Evolutionary conservation across 106 monocot genomes (phyloP), one percentile per base, ranked within the genome.

Genomic region (Phalaenopsis aphrodite): DNA sequence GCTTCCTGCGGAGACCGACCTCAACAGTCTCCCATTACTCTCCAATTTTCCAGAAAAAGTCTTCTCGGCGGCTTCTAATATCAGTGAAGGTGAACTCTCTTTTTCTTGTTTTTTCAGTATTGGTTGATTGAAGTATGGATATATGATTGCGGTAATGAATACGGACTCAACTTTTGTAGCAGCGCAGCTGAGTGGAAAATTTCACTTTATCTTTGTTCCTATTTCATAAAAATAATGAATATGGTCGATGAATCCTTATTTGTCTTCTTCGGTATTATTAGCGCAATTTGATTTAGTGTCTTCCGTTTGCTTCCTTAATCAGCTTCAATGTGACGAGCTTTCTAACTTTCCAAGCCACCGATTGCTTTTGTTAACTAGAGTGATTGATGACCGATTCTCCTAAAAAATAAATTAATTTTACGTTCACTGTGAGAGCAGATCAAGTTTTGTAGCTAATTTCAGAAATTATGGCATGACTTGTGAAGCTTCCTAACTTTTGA

Each of bases 1-100:
- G 99, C 89, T 99, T 24, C 99, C 99, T 15, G 87, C 86, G n/a
- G 92, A 99, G 86, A 99, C 99, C 43, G 95, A 99, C 85, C 89
- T 99, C 56, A 99, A 99, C 55, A 88, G 87, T 2, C 88, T 93
- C 5, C 97, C 97, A 23, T 57, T 90, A 19, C 81, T 89, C 16
- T 86, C 88, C 7, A 83, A 89, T 75, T 14, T 83, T 8, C 88
- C 86, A 0, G 91, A 88, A 82, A 92, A 92, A 82, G 90, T 86
- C n/a, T 82, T 92, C 56, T 86, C 87, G 0, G 64, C 81, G 5
- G 82, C 79, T 0, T 77, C 78, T 7, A 85, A 87, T 75, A 83
- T 37, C 74, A 82, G 68, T 30, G 87, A 88, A 87, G 89, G 92
- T 89, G 79, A 18, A 8, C 19, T 75, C 17, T 75, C 6, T n/a